Evolutionary conservation across 495 filamentous ascomycete species (phyloP), one percentile per base, ranked within the genome.

Genomic region (Penicillium paxilli): DNA sequence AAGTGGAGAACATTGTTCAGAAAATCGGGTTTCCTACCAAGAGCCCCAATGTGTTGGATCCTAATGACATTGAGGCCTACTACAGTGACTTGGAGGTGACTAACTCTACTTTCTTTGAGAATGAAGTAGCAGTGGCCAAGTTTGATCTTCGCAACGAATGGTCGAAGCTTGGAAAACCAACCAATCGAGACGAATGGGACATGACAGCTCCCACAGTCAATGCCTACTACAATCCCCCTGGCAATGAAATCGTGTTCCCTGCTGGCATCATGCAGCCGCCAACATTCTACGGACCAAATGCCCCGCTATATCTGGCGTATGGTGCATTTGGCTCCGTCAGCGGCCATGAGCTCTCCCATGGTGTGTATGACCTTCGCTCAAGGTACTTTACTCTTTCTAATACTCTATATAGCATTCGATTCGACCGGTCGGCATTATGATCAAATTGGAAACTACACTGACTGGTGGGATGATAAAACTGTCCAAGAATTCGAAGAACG

Each of bases 181-280:
- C 82, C 10, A 73, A 88, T 59, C 79, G 83, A 4, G 72, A 83
- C 52, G 76, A 82, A 63, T 87, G 85, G 83, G 77, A 58, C 30
- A 86, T 85, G 83, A 83, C 82, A 16, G 80, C 76, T 12, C 77
- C 74, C 21, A 83, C 75, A 19, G 84, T 85, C 40, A 87, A 87
- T 55, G 84, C 84, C 17, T 87, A 86, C 63, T 88, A 87, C 65
- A 83, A 83, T 54, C 80, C 80, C 11, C 72, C 78, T 5, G 77
- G 80, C 12, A 89, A 89, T 56, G 80, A 85, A 58, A 88, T 90
- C 45, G 83, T 86, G 16, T 88, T 91, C 71, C 84, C 83, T 9
- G 87, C 87, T 1, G 87, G 85, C 4, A 88, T 89, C 45, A 87
- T 89, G 83, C 86, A 89, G 60, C 78, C 83, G 4, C 86, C 87